These are phyloP conservation scores for Striga hermonthica DNA, from an alignment of 305 asterid species.

Conservation along the genomic window DNA sequence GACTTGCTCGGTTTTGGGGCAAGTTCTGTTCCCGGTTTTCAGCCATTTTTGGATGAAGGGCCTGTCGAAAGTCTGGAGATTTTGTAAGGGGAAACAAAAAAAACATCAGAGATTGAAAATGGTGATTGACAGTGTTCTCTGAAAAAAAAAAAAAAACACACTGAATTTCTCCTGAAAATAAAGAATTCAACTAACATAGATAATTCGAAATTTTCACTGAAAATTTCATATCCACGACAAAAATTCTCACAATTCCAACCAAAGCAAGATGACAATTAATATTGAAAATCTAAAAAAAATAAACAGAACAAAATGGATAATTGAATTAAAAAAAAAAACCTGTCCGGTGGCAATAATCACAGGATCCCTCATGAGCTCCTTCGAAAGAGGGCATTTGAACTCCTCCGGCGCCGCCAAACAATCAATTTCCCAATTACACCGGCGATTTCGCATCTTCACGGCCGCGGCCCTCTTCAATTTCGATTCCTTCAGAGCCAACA, in stretches of 20 bases:
- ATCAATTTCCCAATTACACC: constrained; percentile 12
- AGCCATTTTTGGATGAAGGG: constrained; percentile 58
- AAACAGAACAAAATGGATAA: too few relatives aligned
- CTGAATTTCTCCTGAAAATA: neutral
- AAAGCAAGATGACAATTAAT: constrained; percentile 4
- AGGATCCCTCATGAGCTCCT: constrained; percentile 60
- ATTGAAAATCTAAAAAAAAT: too few relatives aligned
- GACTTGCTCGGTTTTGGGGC: constrained; percentile 64
- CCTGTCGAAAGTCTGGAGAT: constrained; percentile 61
- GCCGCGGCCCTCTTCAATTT: constrained; percentile 46
- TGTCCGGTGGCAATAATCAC: constrained; percentile 55
- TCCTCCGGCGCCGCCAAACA: constrained; percentile 48
- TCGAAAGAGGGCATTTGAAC: constrained; percentile 58
- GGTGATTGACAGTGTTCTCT: too few relatives aligned
- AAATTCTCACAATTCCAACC: constrained; percentile 8
- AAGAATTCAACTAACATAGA: too few relatives aligned
- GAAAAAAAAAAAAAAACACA: neutral
- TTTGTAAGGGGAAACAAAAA: neutral
- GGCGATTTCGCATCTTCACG: constrained; percentile 31
- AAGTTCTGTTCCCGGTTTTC: constrained; percentile 51
- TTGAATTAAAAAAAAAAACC: constrained; percentile 38
- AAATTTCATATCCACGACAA: neutral
- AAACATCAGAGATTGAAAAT: neutral
- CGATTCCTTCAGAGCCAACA: constrained; percentile 54
- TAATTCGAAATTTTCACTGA: neutral